Evolutionary conservation across 257 asterid genomes (phyloP), one percentile per base, ranked within the genome.

Genomic region (Fraxinus americana): DNA sequence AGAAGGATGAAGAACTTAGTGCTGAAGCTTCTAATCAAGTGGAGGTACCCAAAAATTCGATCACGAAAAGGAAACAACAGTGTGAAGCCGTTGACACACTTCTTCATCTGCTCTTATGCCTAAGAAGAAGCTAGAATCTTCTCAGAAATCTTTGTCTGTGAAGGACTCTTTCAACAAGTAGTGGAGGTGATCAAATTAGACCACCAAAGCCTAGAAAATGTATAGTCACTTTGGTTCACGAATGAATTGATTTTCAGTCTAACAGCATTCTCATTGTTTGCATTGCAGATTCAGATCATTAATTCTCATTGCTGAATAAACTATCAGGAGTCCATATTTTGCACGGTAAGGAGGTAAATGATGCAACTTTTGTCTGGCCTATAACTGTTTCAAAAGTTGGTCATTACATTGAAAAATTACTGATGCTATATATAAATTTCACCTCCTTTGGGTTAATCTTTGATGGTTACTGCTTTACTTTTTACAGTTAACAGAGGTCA

Each of bases 71-170:
- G 85, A 92, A 91, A 81, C 96, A 90, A 82, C 96, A 92, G 77
- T 94, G 97, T 1, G 97, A 90, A 83, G 99, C 96, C 77, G 92
- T 92, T 77, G 97, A 94, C 72, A 97, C 96, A 65, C 98, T 94
- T 79, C 91, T 94, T 92, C 99, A 41, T 91, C 99, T 35, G 87
- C 98, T 75, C 96, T 94, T 66, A 88, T 92, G 90, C 85, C 99
- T 88, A 89, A 97, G 27, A 90, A 89, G 86, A 94, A 89, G 87
- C 76, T 89, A 70, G 89, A 80, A 68, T 77, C 93, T 48, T 87
- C 86, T 23, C 54, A 25, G 34, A 92, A 86, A 84, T 79, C 92
- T 73, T 65, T 70, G 78, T 66, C 92, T 80, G 80, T 21, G 50
- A 92, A 84, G 88, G 84, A 76, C 27, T 67, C 84, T 65, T 72